Evolutionary conservation across 208 protist species (phyloP).

Genomic region (Leptomonas seymouri): DNA sequence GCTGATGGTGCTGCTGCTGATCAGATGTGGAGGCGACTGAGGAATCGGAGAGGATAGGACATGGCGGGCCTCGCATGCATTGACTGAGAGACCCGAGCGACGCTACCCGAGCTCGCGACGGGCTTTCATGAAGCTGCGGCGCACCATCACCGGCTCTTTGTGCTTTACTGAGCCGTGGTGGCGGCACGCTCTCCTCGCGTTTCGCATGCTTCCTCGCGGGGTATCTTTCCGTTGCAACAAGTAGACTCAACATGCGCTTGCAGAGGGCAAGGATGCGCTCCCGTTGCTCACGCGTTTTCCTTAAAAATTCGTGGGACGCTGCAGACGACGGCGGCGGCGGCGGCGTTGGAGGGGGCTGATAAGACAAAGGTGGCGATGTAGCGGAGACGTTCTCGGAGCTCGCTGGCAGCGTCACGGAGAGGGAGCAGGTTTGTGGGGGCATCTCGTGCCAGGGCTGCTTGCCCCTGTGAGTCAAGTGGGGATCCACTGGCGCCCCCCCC

Average conservation of each 20-base stretch:
- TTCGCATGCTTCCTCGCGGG: neutral
- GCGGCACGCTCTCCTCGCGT: neutral
- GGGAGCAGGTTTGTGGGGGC: neutral
- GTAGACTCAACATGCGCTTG: conserved; percentile 11
- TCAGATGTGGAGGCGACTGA: neutral
- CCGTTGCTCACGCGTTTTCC: neutral
- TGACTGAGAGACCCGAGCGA: conserved; percentile 26
- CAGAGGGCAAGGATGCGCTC: conserved; percentile 21
- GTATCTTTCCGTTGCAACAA: neutral
- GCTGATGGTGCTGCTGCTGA: conserved; percentile 7
- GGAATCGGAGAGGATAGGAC: conserved; percentile 20
- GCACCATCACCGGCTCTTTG: neutral
- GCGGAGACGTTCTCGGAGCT: neutral
- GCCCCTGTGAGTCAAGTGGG: too few species aligned
- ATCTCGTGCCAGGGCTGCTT: neutral
- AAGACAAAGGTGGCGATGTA: neutral
- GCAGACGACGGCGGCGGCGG: neutral
- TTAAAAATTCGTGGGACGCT: neutral
- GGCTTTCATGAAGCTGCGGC: neutral
- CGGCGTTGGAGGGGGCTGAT: neutral
- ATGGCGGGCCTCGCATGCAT: conserved; percentile 33
- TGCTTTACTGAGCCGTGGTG: neutral
- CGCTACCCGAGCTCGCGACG: neutral
- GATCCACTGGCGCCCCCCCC: too few species aligned
- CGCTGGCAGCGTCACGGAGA: neutral